Base-by-base conservation (phyloP, 495 filamentous ascomycete species). In the Daldinia caldariorum region DNA sequence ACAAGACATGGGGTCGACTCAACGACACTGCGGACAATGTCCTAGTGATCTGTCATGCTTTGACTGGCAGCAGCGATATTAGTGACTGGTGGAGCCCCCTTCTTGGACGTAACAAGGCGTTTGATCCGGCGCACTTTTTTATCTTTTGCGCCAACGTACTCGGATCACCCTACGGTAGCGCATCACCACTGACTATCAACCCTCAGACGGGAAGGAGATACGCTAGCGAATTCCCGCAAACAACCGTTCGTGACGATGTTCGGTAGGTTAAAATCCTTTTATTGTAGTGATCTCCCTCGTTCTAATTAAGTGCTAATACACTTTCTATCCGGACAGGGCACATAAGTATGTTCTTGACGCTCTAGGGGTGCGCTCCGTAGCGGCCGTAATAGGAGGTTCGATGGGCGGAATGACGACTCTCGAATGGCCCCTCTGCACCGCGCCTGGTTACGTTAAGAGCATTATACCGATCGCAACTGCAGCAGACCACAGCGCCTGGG, bases 321-420 rank as follows among this genome's bases (percentile, higher is more conserved):
- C 39, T 51, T 35, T 60, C 22, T 49, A 12, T 12, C n/a, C n/a
- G 4, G 1, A 16, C 43, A 79, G 78, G 10, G 70, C 78, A 9
- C 79, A 81, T 14, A 79, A 79, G 31, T 62, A 73, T 6, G 73
- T 81, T 7, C 74, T 81, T 18, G 77, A 81, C 50, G 69, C 69
- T 37, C 59, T 81, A 32, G 79, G 77, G 18, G 77, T 80, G 9
- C 45, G 34, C n/a, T 69, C 68, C 1, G 70, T 81, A 16, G 75
- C 72, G 13, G 76, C 74, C 16, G 78, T 79, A 1, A 73, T 81
- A 22, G 79, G 79, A 6, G 78, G 77, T 29, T 78, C 76, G 14
- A 80, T 80, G 78, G 78, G 79, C 13, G 79, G 79, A 8, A 80
- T 80, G 78, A 70, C 70, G 35, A 76, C 77, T 12, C 72, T 81